Base-by-base conservation (phyloP, 371 early-diverging fungal species). In the Circinella minor region DNA sequence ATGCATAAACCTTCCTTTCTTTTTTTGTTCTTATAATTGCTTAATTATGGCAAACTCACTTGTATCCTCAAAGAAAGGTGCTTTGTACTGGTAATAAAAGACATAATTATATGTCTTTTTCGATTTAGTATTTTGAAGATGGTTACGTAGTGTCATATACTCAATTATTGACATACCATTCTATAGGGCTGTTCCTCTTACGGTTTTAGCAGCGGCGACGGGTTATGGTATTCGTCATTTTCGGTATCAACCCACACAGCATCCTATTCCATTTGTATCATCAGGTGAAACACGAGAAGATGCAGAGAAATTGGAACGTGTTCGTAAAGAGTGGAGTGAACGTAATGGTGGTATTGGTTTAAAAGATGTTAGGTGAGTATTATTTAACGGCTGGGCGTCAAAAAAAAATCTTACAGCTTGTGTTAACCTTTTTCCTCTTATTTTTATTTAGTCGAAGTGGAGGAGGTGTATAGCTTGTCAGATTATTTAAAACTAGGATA, bases 321-420 rank as follows among this genome's bases (percentile, higher is more conserved):
- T 80, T 60, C 76, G 78, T 14, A 69, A 76, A 36, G 80, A 80
- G 9, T 80, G 80, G 80, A 74, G 69, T 62, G 65, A 65, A 36
- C 77, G 78, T 39, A 80, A 80, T 37, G 71, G 77, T 10, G 80
- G 80, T n/a, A 75, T 80, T 27, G 80, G 80, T 36, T 66, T 80
- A 38, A 67, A 75, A 67, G 80, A 80, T 59, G 80, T 80, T 14
- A 77, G 80, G 80, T 75, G 76, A 36, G 47, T 62, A 39, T 18
- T 27, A 27, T 18, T 14, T 57, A 11, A 43, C 11, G 3, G 3
- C 11, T 27, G 27, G 27, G 27, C 27, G 27, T 2, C 27, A 27
- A 27, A 27, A 27, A 27, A 27, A 27, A 27, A 27, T 1, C 0
- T 27, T 27, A 27, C 27, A 27, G 27, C 27, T 27, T 27, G 27